Evolutionary conservation across 805 yeast genomes (phyloP), one percentile per base, ranked within the genome.

Genomic region (Candida sithepensis): DNA sequence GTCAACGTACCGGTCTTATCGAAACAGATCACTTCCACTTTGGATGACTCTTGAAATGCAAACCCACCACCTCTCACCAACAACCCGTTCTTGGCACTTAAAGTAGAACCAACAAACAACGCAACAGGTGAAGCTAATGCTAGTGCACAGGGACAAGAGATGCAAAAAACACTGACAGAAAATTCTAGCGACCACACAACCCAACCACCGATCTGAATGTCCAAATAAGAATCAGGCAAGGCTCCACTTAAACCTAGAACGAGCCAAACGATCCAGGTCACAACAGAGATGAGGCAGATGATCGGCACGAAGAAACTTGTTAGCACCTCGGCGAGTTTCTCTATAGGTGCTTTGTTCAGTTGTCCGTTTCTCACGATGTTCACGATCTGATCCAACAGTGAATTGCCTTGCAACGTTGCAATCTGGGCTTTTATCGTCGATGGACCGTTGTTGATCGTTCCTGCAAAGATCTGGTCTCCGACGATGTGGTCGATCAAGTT

Each of bases 121-220:
- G 94, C 92, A 2, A 92, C 85, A 1, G 94, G 94, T 1, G 92
- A 30, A 3, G 97, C 97, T 43, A 94, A 73, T 2, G 99, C 99
- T 21, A 94, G 69, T 0, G 99, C 98, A 75, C 99, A 94, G 0
- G 99, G 99, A 67, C 99, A 94, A 2, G 92, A 92, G 43, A 86
- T 79, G 2, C 86, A 92, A 66, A 86, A 85, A 1, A 87, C 92
- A 0, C 91, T 79, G 53, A 86, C 83, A 1, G 90, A 79, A 65
- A 86, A 86, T 55, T 85, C 83, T 47, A 86, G 70, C 0, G 91
- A 82, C 90, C 92, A 86, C 12, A 85, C 77, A 0, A 77, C 69
- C 89, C 91, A 85, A 0, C 89, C 88, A 14, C 88, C 88, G 43
- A 80, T 70, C 48, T 82, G 85, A 46, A 76, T 75, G 57, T 84